phyloP scores from a whole-genome alignment of 805 yeast species.

The Gaillardinia entomophila region DNA sequence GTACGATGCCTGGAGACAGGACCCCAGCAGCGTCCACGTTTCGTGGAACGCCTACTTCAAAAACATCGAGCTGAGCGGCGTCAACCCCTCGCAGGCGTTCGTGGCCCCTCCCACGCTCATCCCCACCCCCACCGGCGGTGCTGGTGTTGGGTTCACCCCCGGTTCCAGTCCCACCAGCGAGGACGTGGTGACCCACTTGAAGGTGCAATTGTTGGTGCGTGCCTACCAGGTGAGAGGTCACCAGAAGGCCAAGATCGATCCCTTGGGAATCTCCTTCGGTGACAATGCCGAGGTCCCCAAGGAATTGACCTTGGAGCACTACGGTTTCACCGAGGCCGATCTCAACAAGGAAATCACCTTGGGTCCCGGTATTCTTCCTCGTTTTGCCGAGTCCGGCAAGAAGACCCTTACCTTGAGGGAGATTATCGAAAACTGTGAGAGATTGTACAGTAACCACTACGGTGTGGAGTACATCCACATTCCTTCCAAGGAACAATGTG shows the following conservation, averaged over 20 bases:
- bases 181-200: conserved; percentile 81
- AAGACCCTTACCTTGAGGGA: conserved; percentile 70
- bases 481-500: conserved; percentile 91
- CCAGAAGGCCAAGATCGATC: conserved; percentile 90
- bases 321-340: conserved; percentile 86
- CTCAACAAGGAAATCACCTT: conserved; percentile 75
- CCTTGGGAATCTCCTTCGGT: conserved; percentile 86
- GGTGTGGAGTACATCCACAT: conserved; percentile 97
- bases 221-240: conserved; percentile 99
- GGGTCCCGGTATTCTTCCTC: conserved; percentile 96
- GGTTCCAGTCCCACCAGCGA: conserved; percentile 45
- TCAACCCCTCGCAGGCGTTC: conserved; percentile 73
- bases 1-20: conserved; percentile 91
- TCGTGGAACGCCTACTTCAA: conserved; percentile 98
- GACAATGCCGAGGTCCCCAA: conserved; percentile 62
- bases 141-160: conserved; percentile 49
- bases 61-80: conserved; percentile 69
- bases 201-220: conserved; percentile 92
- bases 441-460: conserved; percentile 78
- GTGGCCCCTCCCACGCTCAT: conserved; percentile 87
- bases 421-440: conserved; percentile 72
- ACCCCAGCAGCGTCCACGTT: conserved; percentile 85
- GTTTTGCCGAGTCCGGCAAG: conserved; percentile 67
- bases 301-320: conserved; percentile 87
- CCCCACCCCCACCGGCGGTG: conserved; percentile 76